Evolutionary conservation across 306 rosid genomes (phyloP).

Genomic region (Lathyrus tuberosus): DNA sequence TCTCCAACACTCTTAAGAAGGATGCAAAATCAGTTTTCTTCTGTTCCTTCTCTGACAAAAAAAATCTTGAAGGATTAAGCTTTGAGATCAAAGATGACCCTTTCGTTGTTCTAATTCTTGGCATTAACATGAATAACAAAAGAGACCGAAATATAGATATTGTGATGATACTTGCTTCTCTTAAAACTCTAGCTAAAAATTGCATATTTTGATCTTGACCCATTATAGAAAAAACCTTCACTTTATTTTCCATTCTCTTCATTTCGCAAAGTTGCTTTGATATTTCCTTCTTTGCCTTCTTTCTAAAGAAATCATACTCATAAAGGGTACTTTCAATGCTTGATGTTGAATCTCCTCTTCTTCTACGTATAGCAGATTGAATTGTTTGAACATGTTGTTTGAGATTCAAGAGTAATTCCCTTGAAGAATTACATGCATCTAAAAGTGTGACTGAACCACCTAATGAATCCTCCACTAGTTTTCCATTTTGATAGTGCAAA

Average conservation of each 20-base stretch:
- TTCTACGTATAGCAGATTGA: slow-evolving; percentile 64
- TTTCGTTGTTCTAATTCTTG: slow-evolving; percentile 41
- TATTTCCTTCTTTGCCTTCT: slow-evolving; percentile 64
- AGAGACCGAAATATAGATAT: slow-evolving; percentile 55
- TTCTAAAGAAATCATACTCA: slow-evolving; percentile 56
- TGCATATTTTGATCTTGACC: slow-evolving; percentile 45
- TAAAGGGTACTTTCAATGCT: slow-evolving; percentile 47
- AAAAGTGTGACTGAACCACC: slow-evolving; percentile 55
- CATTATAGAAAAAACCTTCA: slow-evolving; percentile 4
- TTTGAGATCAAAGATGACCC: slow-evolving; percentile 56
- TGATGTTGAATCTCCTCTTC: slow-evolving; percentile 51
- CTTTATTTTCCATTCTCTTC: slow-evolving; percentile 56
- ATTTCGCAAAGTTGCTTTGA: slow-evolving; percentile 48
- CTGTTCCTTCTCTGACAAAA: slow-evolving; percentile 50
- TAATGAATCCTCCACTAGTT: slow-evolving; percentile 51
- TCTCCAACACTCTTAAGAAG: slow-evolving; percentile 44
- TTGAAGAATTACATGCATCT: slow-evolving; percentile 58
- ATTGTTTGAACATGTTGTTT: slow-evolving; percentile 60
- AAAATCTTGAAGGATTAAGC: slow-evolving; percentile 42
- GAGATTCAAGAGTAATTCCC: slow-evolving; percentile 48
- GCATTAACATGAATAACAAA: slow-evolving; percentile 52
- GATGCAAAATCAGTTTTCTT: slow-evolving; percentile 37
- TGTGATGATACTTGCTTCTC: slow-evolving; percentile 55
- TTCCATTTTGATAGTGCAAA: slow-evolving; percentile 45
- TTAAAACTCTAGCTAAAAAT: slow-evolving; percentile 44